Evolutionary conservation across 176 grass and related monocot genomes (phyloP).

Genomic region (Cocos nucifera): DNA sequence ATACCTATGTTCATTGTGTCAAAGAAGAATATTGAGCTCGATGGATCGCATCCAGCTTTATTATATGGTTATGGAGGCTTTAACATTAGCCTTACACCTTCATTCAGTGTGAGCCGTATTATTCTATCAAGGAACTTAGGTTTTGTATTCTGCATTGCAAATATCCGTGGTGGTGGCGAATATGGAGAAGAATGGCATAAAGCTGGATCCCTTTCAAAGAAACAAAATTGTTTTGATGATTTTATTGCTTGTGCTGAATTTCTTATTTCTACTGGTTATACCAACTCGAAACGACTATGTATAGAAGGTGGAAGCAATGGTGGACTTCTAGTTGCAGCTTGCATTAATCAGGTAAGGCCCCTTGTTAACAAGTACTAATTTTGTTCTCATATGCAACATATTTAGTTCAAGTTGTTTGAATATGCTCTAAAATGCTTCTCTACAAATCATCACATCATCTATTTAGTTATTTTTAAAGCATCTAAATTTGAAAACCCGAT

Average conservation of each 20-base stretch:
- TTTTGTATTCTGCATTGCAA: constrained; percentile 64
- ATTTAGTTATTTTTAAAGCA: too few relatives aligned
- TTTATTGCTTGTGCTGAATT: constrained; percentile 71
- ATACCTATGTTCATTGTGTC: constrained; percentile 94
- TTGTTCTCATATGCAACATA: background rate
- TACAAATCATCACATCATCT: too few relatives aligned
- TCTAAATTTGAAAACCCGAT: background rate
- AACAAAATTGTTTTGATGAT: constrained; percentile 98
- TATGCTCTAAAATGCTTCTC: too few relatives aligned
- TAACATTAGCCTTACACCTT: constrained; percentile 74
- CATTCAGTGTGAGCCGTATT: constrained; percentile 58
- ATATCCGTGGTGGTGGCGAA: constrained; percentile 90
- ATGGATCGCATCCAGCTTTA: constrained; percentile 73
- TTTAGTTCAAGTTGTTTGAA: too few relatives aligned
- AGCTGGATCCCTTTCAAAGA: constrained; percentile 69
- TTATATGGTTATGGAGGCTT: constrained; percentile 96
- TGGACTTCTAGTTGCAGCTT: constrained; percentile 90
- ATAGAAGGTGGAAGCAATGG: constrained; percentile 97
- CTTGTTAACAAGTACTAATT: too few relatives aligned
- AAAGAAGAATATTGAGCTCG: constrained; percentile 56
- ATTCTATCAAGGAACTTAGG: constrained; percentile 68
- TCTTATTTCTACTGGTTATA: constrained; percentile 67
- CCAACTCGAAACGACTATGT: constrained; percentile 50
- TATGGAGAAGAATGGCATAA: constrained; percentile 99
- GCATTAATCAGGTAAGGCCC: constrained; percentile 63